These are phyloP conservation scores for Kazachstania psychrophila DNA, from an alignment of 805 yeast species.

Conservation along the genomic window DNA sequence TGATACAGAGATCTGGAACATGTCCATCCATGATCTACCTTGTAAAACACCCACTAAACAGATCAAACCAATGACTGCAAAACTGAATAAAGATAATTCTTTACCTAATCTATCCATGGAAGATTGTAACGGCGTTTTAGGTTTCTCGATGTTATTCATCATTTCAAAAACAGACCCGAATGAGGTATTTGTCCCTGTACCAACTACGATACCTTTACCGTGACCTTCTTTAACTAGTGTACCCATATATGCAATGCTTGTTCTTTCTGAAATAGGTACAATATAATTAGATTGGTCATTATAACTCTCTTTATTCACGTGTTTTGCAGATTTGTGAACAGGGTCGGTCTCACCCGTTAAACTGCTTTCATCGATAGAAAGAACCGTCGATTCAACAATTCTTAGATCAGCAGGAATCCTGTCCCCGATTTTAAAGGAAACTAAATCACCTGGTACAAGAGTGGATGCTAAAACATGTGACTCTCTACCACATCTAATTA, in stretches of 20 bases:
- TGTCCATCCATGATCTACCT: constrained; percentile 92
- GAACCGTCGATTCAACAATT: constrained; percentile 64
- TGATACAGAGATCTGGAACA: constrained; percentile 96
- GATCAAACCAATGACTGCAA: constrained; percentile 78
- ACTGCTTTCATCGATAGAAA: constrained; percentile 85
- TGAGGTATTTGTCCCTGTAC: constrained; percentile 81
- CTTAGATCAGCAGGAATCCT: constrained; percentile 94
- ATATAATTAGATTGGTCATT: constrained; percentile 27
- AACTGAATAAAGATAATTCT: constrained; percentile 76
- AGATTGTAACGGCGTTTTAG: constrained; percentile 94
- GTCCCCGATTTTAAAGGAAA: constrained; percentile 85
- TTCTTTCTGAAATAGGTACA: constrained; percentile 60
- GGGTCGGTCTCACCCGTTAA: constrained; percentile 94
- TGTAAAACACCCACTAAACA: constrained; percentile 82
- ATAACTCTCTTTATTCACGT: constrained; percentile 28
- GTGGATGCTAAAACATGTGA: constrained; percentile 77
- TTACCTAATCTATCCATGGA: constrained; percentile 95
- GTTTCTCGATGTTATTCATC: constrained; percentile 93
- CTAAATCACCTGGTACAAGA: constrained; percentile 93
- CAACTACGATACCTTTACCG: constrained; percentile 90
- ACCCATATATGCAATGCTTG: constrained; percentile 88
- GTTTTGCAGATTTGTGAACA: constrained; percentile 52
- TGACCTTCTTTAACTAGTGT: constrained; percentile 94
- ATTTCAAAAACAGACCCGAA: constrained; percentile 91
- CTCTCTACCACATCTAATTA: constrained; percentile 71